Evolutionary conservation across 352 stramenopile species (phyloP).

Genomic region (Phytophthora pisi): DNA sequence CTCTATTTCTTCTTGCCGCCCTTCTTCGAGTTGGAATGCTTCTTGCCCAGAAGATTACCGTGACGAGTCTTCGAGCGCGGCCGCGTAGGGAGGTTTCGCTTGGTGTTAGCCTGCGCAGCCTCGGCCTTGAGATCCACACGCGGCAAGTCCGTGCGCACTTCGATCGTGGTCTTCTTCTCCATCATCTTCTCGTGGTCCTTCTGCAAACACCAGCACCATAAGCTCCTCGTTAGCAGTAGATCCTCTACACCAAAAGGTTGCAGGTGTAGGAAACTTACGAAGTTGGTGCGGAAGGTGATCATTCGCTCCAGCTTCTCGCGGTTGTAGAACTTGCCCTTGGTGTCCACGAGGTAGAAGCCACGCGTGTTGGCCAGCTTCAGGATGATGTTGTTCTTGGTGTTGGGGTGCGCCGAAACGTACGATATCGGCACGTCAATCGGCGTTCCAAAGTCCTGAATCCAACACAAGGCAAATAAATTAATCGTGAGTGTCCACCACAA

Average conservation of each 20-base stretch:
- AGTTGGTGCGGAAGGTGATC: slow-evolving; percentile 85
- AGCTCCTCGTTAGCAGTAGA: slow-evolving; percentile 5
- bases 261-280: slow-evolving; percentile 44
- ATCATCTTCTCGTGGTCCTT: slow-evolving; percentile 80
- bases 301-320: slow-evolving; percentile 87
- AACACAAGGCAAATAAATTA: background rate
- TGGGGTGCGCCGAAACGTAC: slow-evolving; percentile 76
- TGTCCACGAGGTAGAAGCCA: slow-evolving; percentile 84
- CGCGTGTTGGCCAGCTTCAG: slow-evolving; percentile 77
- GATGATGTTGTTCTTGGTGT: slow-evolving; percentile 89
- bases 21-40: slow-evolving; percentile 33
- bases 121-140: slow-evolving; percentile 66
- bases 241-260: background rate
- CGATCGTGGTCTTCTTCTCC: slow-evolving; percentile 57
- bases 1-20: slow-evolving; percentile 38
- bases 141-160: slow-evolving; percentile 73
- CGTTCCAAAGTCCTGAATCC: slow-evolving; percentile 55
- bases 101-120: slow-evolving; percentile 13
- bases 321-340: slow-evolving; percentile 86
- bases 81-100: slow-evolving; percentile 21
- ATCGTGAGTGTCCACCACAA: background rate
- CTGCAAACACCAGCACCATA: slow-evolving; percentile 32
- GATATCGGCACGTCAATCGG: slow-evolving; percentile 73
- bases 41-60: slow-evolving; percentile 43
- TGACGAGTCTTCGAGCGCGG: slow-evolving; percentile 37